Percentiles rank a stretch among this genome's conserved stretches.
These are phyloP conservation scores for Rutstroemia sp. DNA, from an alignment of 2,329 filamentous ascomycete species.

Conservation along the genomic window DNA sequence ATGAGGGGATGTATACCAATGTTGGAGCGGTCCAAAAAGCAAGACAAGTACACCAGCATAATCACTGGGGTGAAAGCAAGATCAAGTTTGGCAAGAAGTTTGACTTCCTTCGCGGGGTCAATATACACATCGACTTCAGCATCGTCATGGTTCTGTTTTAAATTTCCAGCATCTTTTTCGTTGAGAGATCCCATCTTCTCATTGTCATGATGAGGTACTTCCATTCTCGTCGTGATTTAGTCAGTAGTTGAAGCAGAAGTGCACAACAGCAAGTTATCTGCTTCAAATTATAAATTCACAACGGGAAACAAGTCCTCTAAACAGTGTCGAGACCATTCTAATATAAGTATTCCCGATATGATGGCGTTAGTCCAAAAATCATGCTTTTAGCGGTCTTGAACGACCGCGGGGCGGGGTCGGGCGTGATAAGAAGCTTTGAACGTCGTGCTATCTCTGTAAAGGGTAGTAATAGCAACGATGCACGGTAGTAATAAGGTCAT, in stretches of 20 bases:
- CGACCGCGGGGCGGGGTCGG: slow-evolving; percentile 7
- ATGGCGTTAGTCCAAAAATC: neutral
- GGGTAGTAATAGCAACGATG: neutral
- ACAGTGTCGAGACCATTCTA: neutral
- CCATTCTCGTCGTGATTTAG: neutral
- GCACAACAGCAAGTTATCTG: too few species aligned
- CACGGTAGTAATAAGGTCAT: neutral
- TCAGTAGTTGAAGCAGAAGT: too few species aligned
- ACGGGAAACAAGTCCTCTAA: neutral
- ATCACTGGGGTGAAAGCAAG: slow-evolving; percentile 42
- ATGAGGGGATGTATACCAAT: slow-evolving; percentile 28
- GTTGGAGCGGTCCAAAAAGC: slow-evolving; percentile 47
- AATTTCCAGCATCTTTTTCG: neutral
- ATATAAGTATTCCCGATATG: neutral
- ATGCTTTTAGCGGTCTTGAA: slow-evolving; percentile 1
- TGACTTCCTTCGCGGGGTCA: slow-evolving; percentile 38
- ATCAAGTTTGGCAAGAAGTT: slow-evolving; percentile 41
- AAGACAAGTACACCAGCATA: slow-evolving; percentile 47
- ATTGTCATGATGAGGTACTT: neutral
- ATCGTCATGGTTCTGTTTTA: neutral
- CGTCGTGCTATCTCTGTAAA: neutral
- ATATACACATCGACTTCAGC: slow-evolving; percentile 21
- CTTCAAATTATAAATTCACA: too few species aligned
- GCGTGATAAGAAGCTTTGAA: slow-evolving; percentile 1
- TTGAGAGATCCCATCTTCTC: slow-evolving; percentile 4